Evolutionary conservation across 768 basidiomycete genomes (phyloP), one percentile per base, ranked within the genome.

Genomic region (Lactarius hatsudake): DNA sequence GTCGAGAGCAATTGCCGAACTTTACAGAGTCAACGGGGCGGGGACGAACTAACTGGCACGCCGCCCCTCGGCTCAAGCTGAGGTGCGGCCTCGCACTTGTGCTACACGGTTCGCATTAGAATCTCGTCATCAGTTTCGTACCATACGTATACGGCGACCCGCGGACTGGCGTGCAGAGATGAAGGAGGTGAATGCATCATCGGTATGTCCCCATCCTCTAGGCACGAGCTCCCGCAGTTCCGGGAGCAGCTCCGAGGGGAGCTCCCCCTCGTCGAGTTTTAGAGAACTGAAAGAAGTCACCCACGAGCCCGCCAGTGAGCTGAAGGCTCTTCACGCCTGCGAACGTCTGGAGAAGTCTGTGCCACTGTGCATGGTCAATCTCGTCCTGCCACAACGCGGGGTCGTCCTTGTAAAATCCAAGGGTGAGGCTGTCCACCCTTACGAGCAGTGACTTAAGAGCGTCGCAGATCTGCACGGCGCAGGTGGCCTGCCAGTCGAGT

Each of bases 231-330:
- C 36, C 20, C 32, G 38, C 28, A 63, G 20, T 12, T 0, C 17
- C 20, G 62, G 62, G 18, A 63, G 53, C 1, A 63, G 26, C 38
- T 63, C 62, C 54, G 30, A 20, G 18, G 59, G 30, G 23, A 32
- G 28, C 9, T 8, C 54, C 12, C 20, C 51, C 5, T 55, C 40
- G 0, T 23, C 17, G 12, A 54, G 53, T 30, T 43, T 54, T 12
- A 63, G 20, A 26, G 53, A 54, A 13, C 54, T n/a, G 62, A 32
- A 63, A 63, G 18, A 63, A 40, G 13, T 63, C 62, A 18, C 38
- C 54, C n/a, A 56, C 28, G 28, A 42, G 28, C 12, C 62, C 40
- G 13, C 62, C 62, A 1, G 62, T 28, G 13, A 63, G 23, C 28
- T 32, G 53, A 28, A 63, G 62, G 10, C 38, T 64, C 34, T 38